Evolutionary conservation across 768 basidiomycete species (phyloP).

Genomic region (Suillus subluteus): DNA sequence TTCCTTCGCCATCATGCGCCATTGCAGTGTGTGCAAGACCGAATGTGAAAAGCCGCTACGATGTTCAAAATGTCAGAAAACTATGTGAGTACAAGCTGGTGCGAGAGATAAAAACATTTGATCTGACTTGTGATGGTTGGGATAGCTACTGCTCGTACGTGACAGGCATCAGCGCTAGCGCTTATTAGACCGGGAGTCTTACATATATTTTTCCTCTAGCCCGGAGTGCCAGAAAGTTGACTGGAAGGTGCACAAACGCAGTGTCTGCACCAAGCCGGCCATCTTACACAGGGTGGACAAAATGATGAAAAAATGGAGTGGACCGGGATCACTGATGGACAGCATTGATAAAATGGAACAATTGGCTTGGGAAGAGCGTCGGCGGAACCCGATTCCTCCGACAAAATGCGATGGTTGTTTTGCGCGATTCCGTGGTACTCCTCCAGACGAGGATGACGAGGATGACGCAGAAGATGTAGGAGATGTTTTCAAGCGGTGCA

Average conservation of each 20-base stretch:
- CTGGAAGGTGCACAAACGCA: conserved; percentile 27
- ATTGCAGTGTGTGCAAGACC: conserved; percentile 18
- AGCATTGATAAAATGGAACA: neutral
- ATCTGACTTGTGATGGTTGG: neutral
- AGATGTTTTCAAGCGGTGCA: neutral
- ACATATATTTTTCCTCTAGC: conserved; percentile 4
- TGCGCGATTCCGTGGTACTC: neutral
- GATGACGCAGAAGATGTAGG: neutral
- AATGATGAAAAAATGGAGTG: conserved; percentile 17
- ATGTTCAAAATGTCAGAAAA: conserved; percentile 25
- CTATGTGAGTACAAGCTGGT: conserved; percentile 18
- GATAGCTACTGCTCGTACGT: conserved; percentile 6
- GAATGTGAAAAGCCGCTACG: conserved; percentile 19
- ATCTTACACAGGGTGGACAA: conserved; percentile 20
- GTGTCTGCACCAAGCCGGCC: conserved; percentile 24
- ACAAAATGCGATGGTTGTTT: neutral
- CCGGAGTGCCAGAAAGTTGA: conserved; percentile 22
- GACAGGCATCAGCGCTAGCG: neutral
- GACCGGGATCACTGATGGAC: conserved; percentile 2
- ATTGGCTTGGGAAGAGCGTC: neutral
- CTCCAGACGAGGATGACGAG: conserved; percentile 3
- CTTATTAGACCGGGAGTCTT: neutral
- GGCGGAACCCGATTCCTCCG: neutral
- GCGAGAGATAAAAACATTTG: neutral
- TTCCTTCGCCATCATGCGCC: neutral